A percentile compares a stretch with the other conserved stretches of the same genome.
Evolutionary conservation across 352 stramenopile genomes (phyloP).

Genomic region (Phytophthora fragariaefolia): DNA sequence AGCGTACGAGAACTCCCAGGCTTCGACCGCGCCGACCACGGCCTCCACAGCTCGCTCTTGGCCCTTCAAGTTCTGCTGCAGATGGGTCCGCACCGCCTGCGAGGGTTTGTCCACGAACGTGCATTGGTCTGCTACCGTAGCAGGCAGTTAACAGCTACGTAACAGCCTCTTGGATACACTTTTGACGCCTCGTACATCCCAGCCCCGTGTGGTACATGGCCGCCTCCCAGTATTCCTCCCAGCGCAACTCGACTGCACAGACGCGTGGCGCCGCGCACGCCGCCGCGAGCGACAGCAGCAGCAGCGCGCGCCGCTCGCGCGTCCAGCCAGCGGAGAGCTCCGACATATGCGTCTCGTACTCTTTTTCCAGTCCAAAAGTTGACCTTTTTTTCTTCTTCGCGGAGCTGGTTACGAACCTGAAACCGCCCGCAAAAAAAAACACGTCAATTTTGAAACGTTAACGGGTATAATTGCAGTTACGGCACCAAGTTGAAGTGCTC

Average conservation of each 20-base stretch:
- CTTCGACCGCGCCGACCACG: conserved; percentile 74
- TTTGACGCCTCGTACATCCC: conserved; percentile 45
- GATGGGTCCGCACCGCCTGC: conserved; percentile 53
- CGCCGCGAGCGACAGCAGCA: conserved; percentile 27
- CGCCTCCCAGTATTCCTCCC: conserved; percentile 50
- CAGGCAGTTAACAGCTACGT: conserved; percentile 8
- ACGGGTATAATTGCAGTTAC: neutral
- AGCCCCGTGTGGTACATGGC: conserved; percentile 56
- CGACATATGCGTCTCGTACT: conserved; percentile 5
- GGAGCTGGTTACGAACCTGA: neutral
- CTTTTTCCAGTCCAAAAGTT: neutral
- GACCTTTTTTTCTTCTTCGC: neutral
- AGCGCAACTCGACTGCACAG: conserved; percentile 24
- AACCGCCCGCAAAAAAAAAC: neutral
- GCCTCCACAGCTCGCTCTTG: conserved; percentile 71
- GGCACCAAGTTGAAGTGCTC: conserved; percentile 29
- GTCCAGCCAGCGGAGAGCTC: neutral
- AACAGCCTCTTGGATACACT: conserved; percentile 14
- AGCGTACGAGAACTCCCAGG: conserved; percentile 88
- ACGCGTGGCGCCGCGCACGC: conserved; percentile 8
- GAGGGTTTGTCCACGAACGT: conserved; percentile 75
- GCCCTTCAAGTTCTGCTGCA: conserved; percentile 64
- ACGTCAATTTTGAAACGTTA: neutral
- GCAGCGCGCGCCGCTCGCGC: conserved; percentile 1
- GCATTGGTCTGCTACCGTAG: conserved; percentile 62